A percentile compares a stretch with the other conserved stretches of the same genome.
These are phyloP conservation scores for Aspergillus sojae DNA, from an alignment of 2,329 filamentous ascomycete species.

Conservation along the genomic window DNA sequence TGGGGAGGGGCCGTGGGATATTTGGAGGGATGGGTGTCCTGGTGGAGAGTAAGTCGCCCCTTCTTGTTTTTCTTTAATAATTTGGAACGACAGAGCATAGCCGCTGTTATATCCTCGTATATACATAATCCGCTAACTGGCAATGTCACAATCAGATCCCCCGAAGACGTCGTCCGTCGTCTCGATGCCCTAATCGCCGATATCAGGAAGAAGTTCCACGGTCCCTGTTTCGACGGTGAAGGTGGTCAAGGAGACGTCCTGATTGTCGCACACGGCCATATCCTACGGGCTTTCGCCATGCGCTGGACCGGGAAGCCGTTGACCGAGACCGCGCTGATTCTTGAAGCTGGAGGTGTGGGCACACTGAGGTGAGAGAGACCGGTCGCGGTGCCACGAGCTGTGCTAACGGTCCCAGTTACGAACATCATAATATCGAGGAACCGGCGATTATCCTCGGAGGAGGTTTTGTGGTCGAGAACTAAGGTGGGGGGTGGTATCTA, in stretches of 20 bases:
- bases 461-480: conserved; percentile 58
- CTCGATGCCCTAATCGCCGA: conserved; percentile 76
- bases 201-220: conserved; percentile 69
- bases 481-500: neutral
- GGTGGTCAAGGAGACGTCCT: conserved; percentile 66
- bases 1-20: conserved; percentile 72
- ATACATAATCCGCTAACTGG: neutral
- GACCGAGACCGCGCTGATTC: conserved; percentile 73
- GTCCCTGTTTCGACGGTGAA: conserved; percentile 60
- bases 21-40: conserved; percentile 86
- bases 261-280: conserved; percentile 87
- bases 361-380: conserved; percentile 65
- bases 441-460: conserved; percentile 79
- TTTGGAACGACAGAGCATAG: neutral
- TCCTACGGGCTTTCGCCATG: conserved; percentile 83
- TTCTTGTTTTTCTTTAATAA: neutral
- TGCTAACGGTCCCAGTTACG: conserved; percentile 60
- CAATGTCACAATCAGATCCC: conserved; percentile 53
- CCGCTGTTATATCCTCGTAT: neutral
- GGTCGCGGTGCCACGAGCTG: neutral
- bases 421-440: conserved; percentile 76
- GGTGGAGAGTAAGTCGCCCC: conserved; percentile 67
- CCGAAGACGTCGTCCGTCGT: conserved; percentile 70
- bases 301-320: conserved; percentile 78
- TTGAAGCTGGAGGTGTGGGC: conserved; percentile 87